A percentile compares a stretch with the other conserved stretches of the same genome.
Conservation (phyloP, 129 eudicot genomes). For the Rutidosis leptorrhynchoides region DNA sequence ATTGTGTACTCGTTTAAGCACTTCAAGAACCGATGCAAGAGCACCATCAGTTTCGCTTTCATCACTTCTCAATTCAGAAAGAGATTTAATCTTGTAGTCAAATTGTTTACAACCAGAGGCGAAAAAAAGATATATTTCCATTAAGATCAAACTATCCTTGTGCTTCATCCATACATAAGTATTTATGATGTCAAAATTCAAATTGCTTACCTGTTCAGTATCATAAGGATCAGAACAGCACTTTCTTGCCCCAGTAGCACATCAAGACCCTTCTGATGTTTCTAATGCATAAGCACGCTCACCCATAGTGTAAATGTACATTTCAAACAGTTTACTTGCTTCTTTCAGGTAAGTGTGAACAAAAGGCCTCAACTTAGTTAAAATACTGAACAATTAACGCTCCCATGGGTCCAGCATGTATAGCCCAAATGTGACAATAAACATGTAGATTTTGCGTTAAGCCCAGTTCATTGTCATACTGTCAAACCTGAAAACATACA, state of each 20-base stretch:
- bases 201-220: slow-evolving; percentile 67
- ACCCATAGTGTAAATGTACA: slow-evolving; percentile 21
- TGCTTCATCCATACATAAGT: slow-evolving; percentile 73
- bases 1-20: slow-evolving; percentile 60
- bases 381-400: slow-evolving; percentile 93
- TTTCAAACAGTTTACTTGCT: slow-evolving; percentile 18
- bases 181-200: neutral
- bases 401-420: slow-evolving; percentile 99
- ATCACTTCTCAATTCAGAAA: slow-evolving; percentile 69
- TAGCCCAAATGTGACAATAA: slow-evolving; percentile 84
- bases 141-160: slow-evolving; percentile 69
- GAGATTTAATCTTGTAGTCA: slow-evolving; percentile 57
- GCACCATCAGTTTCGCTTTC: slow-evolving; percentile 89
- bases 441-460: slow-evolving; percentile 77
- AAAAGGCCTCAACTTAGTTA: slow-evolving; percentile 15
- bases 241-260: slow-evolving; percentile 79
- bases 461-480: slow-evolving; percentile 62
- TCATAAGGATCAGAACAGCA: slow-evolving; percentile 83
- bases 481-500: slow-evolving; percentile 21
- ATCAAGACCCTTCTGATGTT: slow-evolving; percentile 80
- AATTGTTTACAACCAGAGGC: slow-evolving; percentile 76
- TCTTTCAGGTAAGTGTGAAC: slow-evolving; percentile 15
- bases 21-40: slow-evolving; percentile 68
- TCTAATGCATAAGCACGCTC: slow-evolving; percentile 56
- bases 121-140: slow-evolving; percentile 93